A percentile compares a stretch with the other conserved stretches of the same genome.
phyloP scores from a whole-genome alignment of 2,329 filamentous ascomycete species.

The Fusarium irregulare region DNA sequence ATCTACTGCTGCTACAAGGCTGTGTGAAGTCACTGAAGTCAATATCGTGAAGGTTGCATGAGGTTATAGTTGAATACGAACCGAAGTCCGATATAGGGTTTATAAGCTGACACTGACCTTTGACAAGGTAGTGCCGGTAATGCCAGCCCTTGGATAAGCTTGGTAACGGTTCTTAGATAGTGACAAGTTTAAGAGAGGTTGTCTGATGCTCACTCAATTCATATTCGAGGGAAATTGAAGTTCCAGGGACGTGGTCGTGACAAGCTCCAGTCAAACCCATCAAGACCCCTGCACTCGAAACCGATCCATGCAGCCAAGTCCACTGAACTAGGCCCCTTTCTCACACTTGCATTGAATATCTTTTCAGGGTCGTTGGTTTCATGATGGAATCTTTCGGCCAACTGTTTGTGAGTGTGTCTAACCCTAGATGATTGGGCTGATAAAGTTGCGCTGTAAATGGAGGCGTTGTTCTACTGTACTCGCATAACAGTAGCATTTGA shows the following conservation, averaged over 20 bases:
- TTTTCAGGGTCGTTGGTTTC: slow-evolving; percentile 40
- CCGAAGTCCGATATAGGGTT: background rate
- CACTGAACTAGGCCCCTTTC: slow-evolving; percentile 34
- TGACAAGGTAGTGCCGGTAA: background rate
- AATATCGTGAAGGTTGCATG: slow-evolving; percentile 1
- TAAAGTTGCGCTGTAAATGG: slow-evolving; percentile 2
- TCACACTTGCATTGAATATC: slow-evolving; percentile 34
- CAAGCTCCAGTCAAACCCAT: slow-evolving; percentile 37
- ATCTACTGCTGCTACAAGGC: background rate
- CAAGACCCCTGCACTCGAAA: slow-evolving; percentile 33
- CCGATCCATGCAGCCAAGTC: slow-evolving; percentile 31
- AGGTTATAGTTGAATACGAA: background rate
- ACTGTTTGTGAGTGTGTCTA: background rate
- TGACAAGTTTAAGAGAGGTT: background rate
- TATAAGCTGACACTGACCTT: slow-evolving; percentile 1
- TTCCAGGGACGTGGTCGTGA: slow-evolving; percentile 40
- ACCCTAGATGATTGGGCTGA: background rate
- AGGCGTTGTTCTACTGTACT: background rate
- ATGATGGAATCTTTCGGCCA: slow-evolving; percentile 30
- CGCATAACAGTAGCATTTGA: slow-evolving; percentile 1
- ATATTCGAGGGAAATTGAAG: slow-evolving; percentile 34
- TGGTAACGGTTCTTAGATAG: background rate
- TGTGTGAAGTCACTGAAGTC: background rate
- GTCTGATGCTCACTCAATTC: slow-evolving; percentile 1
- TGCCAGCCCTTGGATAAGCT: background rate